Evolutionary conservation across 306 rosid genomes (phyloP).

Genomic region (Chamaecrista fasciculata): DNA sequence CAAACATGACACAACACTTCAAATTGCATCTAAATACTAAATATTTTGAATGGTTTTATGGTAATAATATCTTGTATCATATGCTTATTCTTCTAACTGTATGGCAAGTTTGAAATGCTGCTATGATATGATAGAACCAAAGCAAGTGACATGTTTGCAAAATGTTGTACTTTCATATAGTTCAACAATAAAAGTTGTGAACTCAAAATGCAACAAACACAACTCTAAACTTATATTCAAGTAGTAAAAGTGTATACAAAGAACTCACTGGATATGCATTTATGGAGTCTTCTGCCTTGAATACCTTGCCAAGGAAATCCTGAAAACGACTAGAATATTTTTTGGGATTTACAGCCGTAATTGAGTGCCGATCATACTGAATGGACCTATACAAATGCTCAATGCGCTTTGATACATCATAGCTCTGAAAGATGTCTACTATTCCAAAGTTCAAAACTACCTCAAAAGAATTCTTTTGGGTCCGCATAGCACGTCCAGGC

Average conservation of each 20-base stretch:
- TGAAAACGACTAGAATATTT: conserved; percentile 45
- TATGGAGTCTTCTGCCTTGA: conserved; percentile 31
- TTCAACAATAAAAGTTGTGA: too few species aligned
- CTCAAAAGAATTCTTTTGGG: conserved; percentile 27
- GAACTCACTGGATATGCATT: not conserved
- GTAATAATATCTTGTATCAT: too few species aligned
- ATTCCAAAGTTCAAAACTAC: conserved; percentile 34
- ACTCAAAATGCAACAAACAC: not conserved
- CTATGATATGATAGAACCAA: not conserved
- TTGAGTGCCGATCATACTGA: conserved; percentile 35
- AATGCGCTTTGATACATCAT: conserved; percentile 35
- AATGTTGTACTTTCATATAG: too few species aligned
- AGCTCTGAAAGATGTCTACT: conserved; percentile 39
- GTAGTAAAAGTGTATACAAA: not conserved
- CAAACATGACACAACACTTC: too few species aligned
- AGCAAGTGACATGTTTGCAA: not conserved
- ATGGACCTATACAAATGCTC: conserved; percentile 47
- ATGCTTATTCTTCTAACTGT: too few species aligned
- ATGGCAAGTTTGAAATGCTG: not conserved
- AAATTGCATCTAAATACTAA: not conserved
- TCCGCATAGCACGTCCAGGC: conserved; percentile 34
- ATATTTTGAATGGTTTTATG: too few species aligned
- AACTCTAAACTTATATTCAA: not conserved
- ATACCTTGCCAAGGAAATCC: conserved; percentile 38
- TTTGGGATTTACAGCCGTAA: conserved; percentile 45